These are phyloP conservation scores for Lycium barbarum DNA, from an alignment of 257 asterid species.

Conservation along the genomic window DNA sequence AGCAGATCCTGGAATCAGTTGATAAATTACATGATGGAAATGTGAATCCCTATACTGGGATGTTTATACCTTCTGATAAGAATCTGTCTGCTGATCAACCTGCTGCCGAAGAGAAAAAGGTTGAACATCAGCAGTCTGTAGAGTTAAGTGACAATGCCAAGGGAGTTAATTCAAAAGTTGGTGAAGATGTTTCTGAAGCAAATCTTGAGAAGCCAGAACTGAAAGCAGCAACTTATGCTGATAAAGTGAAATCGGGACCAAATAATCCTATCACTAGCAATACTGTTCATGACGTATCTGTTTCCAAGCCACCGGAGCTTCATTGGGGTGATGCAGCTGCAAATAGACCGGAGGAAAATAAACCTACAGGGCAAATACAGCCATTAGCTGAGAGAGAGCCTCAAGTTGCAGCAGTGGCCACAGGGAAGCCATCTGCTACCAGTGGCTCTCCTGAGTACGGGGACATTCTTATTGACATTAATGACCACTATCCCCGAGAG, in stretches of 20 bases:
- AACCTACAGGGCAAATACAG: conserved; percentile 40
- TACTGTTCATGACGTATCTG: conserved; percentile 44
- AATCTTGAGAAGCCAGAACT: conserved; percentile 48
- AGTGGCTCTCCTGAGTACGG: conserved; percentile 54
- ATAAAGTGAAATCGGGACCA: conserved; percentile 45
- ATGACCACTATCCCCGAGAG: conserved; percentile 87
- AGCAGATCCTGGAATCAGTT: conserved; percentile 55
- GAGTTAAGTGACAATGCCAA: conserved; percentile 42
- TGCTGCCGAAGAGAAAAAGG: conserved; percentile 44
- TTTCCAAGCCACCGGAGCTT: conserved; percentile 41
- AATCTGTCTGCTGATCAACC: conserved; percentile 39
- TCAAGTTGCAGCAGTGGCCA: conserved; percentile 44
- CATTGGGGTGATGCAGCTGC: conserved; percentile 46
- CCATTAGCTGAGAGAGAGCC: conserved; percentile 45
- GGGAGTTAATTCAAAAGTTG: conserved; percentile 38
- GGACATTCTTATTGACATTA: conserved; percentile 78
- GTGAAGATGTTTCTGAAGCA: conserved; percentile 45
- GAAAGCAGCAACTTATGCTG: conserved; percentile 42
- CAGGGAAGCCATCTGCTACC: conserved; percentile 47
- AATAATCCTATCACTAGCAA: conserved; percentile 41
- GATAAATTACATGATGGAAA: conserved; percentile 47
- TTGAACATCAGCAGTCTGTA: conserved; percentile 37
- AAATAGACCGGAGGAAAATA: conserved; percentile 40
- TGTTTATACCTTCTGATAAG: conserved; percentile 42
- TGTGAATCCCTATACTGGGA: conserved; percentile 44